Percentiles rank a stretch among this genome's conserved stretches.
Conservation (phyloP, 805 yeast species). For the Candida michaelii region DNA sequence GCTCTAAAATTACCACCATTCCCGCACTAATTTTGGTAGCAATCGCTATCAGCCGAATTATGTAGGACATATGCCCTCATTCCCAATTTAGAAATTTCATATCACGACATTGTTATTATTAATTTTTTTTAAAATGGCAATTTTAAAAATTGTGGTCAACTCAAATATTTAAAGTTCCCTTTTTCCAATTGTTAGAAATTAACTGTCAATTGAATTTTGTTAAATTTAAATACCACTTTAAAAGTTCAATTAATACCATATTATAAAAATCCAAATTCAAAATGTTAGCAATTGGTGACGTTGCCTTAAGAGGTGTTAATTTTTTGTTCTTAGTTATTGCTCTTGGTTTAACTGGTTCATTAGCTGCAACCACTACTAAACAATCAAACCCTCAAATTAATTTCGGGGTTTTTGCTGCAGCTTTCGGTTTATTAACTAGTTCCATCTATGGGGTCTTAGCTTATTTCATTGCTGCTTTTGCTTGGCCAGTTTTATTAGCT, state of each 20-base stretch:
- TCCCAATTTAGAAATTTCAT: conserved; percentile 5
- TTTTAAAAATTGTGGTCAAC: conserved; percentile 8
- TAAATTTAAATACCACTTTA: not conserved
- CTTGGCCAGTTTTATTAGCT: conserved; percentile 82
- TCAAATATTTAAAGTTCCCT: conserved; percentile 8
- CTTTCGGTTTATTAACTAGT: conserved; percentile 80
- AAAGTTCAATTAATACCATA: not conserved
- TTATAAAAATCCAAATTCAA: not conserved
- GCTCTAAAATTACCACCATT: not conserved
- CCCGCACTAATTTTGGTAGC: not conserved
- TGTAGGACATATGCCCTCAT: conserved; percentile 1
- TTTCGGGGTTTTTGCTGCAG: conserved; percentile 83
- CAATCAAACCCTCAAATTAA: conserved; percentile 78
- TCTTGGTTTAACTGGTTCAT: conserved; percentile 87
- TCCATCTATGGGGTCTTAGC: conserved; percentile 79
- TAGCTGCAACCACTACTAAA: conserved; percentile 59
- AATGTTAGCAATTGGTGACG: conserved; percentile 73
- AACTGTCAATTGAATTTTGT: conserved; percentile 3
- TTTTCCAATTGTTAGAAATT: conserved; percentile 1
- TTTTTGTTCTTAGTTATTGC: conserved; percentile 74
- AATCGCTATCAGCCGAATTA: not conserved
- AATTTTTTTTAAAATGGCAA: conserved; percentile 8
- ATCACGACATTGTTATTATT: conserved; percentile 7
- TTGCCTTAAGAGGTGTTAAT: conserved; percentile 70
- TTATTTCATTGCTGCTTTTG: conserved; percentile 71